These are phyloP conservation scores for Mycena latifolia DNA, from an alignment of 768 basidiomycete species.

Conservation along the genomic window DNA sequence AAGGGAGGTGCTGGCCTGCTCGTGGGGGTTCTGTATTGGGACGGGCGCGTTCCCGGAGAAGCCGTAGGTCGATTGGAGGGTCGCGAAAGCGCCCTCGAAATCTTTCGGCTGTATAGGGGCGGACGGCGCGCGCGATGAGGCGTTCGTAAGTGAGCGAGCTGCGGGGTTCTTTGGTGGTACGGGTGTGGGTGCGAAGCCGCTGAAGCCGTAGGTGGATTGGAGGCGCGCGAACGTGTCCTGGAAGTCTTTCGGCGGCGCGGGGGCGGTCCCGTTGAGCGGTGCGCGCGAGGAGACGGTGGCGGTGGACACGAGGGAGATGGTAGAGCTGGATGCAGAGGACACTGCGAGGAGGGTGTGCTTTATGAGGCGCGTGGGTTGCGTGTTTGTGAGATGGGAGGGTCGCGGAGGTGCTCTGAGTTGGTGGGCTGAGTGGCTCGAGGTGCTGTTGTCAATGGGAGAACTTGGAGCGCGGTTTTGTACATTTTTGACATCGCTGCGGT, in stretches of 20 bases:
- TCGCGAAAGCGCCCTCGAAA: conserved; percentile 21
- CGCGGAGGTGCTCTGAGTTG: neutral
- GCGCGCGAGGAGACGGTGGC: conserved; percentile 24
- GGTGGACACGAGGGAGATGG: conserved; percentile 21
- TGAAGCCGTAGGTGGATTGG: conserved; percentile 28
- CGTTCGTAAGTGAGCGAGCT: neutral
- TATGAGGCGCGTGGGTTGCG: neutral
- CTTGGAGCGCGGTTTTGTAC: conserved; percentile 8
- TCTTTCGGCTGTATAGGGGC: conserved; percentile 10
- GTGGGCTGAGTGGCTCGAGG: conserved; percentile 1
- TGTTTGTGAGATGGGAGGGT: neutral
- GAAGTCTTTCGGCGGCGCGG: conserved; percentile 21
- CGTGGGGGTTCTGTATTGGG: conserved; percentile 1
- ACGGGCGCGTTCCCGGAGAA: conserved; percentile 9
- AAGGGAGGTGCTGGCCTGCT: neutral
- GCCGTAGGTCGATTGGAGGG: conserved; percentile 28
- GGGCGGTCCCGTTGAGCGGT: neutral
- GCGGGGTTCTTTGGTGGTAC: neutral
- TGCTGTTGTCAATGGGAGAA: conserved; percentile 7
- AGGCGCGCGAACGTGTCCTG: conserved; percentile 23
- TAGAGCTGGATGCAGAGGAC: conserved; percentile 20
- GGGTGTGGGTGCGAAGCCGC: conserved; percentile 11
- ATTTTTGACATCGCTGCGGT: conserved; percentile 11
- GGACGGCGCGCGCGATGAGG: conserved; percentile 18
- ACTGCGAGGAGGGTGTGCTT: neutral